A percentile compares a stretch with the other conserved stretches of the same genome.
These are phyloP conservation scores for Musa beccarii DNA, from an alignment of 176 grass and related monocot genomes.

Conservation along the genomic window DNA sequence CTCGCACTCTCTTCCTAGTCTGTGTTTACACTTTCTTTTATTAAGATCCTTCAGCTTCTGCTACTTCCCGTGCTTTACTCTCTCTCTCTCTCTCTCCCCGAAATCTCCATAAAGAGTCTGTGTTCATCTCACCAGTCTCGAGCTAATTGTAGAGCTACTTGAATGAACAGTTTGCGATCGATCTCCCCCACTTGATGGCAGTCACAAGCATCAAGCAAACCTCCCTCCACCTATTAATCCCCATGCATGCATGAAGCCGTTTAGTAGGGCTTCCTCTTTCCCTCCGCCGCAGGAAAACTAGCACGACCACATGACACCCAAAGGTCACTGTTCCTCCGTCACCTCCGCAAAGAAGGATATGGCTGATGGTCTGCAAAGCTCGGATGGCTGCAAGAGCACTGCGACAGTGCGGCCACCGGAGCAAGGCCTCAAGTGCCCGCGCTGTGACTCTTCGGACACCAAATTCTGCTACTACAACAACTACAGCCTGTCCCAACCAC, in stretches of 20 bases:
- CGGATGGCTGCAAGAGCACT: not conserved
- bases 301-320: no score
- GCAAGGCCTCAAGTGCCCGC: conserved; percentile 62
- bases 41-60: no score
- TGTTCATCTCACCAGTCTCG: no score
- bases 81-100: no score
- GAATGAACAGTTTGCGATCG: no score
- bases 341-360: not conserved
- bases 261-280: conserved; percentile 26
- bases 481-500: conserved; percentile 85
- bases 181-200: conserved; percentile 48
- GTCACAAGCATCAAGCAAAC: conserved; percentile 74
- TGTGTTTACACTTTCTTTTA: no score
- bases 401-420: conserved; percentile 22
- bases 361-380: conserved; percentile 11
- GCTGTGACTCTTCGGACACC: conserved; percentile 89
- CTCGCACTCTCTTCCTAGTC: no score
- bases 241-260: conserved; percentile 49
- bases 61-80: no score
- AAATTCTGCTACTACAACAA: conserved; percentile 99
- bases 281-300: no score
- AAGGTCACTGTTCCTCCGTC: no score
- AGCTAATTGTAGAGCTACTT: no score
- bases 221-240: conserved; percentile 34
- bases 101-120: no score